These are phyloP conservation scores for Camelina neglecta DNA, from an alignment of 345 rosid species.

Conservation along the genomic window DNA sequence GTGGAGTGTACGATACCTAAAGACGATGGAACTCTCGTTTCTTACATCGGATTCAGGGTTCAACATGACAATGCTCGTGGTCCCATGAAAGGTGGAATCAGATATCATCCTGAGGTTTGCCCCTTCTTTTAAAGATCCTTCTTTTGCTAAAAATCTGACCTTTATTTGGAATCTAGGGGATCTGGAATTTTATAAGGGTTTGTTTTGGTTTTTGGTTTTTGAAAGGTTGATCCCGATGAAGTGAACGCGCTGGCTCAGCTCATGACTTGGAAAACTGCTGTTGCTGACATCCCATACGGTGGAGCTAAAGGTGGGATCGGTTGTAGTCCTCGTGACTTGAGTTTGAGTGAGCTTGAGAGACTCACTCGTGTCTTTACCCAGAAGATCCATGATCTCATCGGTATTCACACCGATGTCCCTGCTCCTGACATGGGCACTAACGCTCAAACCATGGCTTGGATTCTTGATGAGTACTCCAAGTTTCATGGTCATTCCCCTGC, in stretches of 20 bases:
- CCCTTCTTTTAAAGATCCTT: not conserved
- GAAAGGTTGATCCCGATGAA: constrained; percentile 95
- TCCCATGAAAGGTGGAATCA: constrained; percentile 99
- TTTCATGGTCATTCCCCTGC: constrained; percentile 97
- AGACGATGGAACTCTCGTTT: constrained; percentile 88
- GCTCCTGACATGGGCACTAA: constrained; percentile 98
- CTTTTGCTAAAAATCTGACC: not conserved
- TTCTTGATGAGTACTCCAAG: constrained; percentile 94
- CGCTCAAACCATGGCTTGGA: constrained; percentile 99
- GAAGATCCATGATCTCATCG: constrained; percentile 96
- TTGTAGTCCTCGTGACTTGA: constrained; percentile 72
- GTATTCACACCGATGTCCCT: constrained; percentile 89
- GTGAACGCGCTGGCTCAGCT: constrained; percentile 96
- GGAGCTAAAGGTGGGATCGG: constrained; percentile 99
- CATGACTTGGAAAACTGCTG: constrained; percentile 99
- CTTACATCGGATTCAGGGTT: constrained; percentile 92
- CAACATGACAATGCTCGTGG: constrained; percentile 99
- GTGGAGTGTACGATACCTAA: constrained; percentile 98
- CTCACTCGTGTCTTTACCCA: constrained; percentile 96
- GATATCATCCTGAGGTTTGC: constrained; percentile 97
- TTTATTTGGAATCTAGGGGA: constrained; percentile 3
- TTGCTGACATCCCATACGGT: constrained; percentile 92
- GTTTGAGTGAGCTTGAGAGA: constrained; percentile 78
- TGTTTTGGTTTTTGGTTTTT: not conserved
- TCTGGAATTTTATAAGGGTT: not conserved